Percentiles rank a stretch among this genome's conserved stretches.
Evolutionary conservation across 2,329 filamentous ascomycete genomes (phyloP).

Genomic region (Cercospora nicotianae): DNA sequence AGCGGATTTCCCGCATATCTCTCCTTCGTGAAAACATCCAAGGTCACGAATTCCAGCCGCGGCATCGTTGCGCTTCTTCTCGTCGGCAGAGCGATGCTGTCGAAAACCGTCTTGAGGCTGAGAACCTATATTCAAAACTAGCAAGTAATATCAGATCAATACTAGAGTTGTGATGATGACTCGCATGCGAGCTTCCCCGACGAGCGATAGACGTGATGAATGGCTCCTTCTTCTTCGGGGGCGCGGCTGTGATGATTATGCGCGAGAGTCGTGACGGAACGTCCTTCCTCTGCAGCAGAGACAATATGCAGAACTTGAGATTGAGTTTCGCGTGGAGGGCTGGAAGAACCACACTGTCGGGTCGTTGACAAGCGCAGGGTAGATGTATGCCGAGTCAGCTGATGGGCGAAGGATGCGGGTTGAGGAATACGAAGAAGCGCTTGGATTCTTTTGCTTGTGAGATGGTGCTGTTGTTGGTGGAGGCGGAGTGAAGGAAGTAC

Average conservation of each 20-base stretch:
- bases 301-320: not conserved
- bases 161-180: not conserved
- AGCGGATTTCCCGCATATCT: slow-evolving; percentile 56
- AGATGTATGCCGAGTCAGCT: slow-evolving; percentile 9
- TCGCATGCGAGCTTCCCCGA: slow-evolving; percentile 2
- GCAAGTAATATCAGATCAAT: not conserved
- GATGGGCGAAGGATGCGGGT: slow-evolving; percentile 1
- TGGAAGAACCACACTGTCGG: slow-evolving; percentile 2
- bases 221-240: not conserved
- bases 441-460: not conserved
- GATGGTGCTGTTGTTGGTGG: not conserved
- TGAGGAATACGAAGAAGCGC: not conserved
- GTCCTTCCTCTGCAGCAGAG: not conserved
- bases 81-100: not conserved
- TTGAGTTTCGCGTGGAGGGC: slow-evolving; percentile 13
- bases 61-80: slow-evolving; percentile 10
- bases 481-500: not conserved
- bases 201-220: not conserved
- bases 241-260: not conserved
- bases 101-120: not conserved
- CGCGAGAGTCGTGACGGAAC: not conserved
- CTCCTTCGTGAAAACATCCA: slow-evolving; percentile 53
- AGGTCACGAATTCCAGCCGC: slow-evolving; percentile 36
- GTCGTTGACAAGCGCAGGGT: not conserved
- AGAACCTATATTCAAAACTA: not conserved